Percentiles rank a stretch among this genome's conserved stretches.
Evolutionary conservation across 2,329 filamentous ascomycete species (phyloP).

Genomic region (Colletotrichum chrysophilum): DNA sequence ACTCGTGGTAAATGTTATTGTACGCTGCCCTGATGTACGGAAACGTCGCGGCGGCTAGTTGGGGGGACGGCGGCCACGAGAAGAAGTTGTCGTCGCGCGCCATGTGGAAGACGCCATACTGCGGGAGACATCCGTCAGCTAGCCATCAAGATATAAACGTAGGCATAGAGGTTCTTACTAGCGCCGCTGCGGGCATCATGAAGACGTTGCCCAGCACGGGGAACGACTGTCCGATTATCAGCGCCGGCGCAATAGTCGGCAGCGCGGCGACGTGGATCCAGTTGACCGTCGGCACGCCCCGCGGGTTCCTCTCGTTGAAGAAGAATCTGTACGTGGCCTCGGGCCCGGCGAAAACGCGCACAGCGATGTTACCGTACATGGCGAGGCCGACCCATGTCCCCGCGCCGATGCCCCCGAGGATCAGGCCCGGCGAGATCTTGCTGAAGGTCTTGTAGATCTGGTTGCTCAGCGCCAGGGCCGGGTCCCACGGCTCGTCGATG

Average conservation of each 20-base stretch:
- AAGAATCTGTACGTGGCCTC: conserved; percentile 32
- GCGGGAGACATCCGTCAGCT: background rate
- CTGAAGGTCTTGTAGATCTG: conserved; percentile 60
- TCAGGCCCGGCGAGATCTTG: conserved; percentile 63
- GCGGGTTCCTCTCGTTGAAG: conserved; percentile 13
- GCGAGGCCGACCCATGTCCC: conserved; percentile 57
- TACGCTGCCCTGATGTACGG: conserved; percentile 53
- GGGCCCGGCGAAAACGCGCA: conserved; percentile 58
- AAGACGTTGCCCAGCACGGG: conserved; percentile 47
- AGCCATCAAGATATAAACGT: background rate
- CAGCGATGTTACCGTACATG: conserved; percentile 56
- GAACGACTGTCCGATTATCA: conserved; percentile 49
- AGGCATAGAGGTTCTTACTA: conserved; percentile 36
- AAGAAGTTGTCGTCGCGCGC: conserved; percentile 50
- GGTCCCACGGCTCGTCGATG: conserved; percentile 76
- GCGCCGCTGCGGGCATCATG: conserved; percentile 44
- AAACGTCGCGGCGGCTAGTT: conserved; percentile 54
- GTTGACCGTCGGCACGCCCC: conserved; percentile 17
- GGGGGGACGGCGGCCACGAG: conserved; percentile 59
- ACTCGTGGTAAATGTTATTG: conserved; percentile 48
- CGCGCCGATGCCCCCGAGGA: conserved; percentile 63
- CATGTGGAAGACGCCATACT: conserved; percentile 55
- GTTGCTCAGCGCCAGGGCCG: conserved; percentile 71
- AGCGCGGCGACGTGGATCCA: conserved; percentile 28
- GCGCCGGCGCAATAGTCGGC: conserved; percentile 50